A percentile compares a stretch with the other conserved stretches of the same genome.
phyloP scores from a whole-genome alignment of 2,329 filamentous ascomycete genomes.

The Fusarium pseudonygamai region DNA sequence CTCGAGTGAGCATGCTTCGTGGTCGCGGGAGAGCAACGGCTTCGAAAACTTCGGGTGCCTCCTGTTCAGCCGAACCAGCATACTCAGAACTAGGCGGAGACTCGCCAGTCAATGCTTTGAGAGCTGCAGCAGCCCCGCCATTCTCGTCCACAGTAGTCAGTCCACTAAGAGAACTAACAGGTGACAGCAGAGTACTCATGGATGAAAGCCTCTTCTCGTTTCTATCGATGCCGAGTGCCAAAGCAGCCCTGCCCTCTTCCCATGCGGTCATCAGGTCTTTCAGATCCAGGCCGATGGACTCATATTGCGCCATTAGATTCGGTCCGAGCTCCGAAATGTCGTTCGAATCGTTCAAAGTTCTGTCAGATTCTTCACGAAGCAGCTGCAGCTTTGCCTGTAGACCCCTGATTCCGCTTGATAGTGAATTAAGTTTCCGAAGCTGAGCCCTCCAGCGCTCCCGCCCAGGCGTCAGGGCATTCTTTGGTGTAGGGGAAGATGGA shows the following conservation, averaged over 20 bases:
- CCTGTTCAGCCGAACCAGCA: constrained; percentile 66
- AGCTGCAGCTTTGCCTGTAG: constrained; percentile 95
- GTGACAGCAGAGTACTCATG: constrained; percentile 67
- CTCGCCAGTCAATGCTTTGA: constrained; percentile 82
- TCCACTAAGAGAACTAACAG: constrained; percentile 72
- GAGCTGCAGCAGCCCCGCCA: constrained; percentile 64
- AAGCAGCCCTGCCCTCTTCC: constrained; percentile 85
- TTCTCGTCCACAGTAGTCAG: constrained; percentile 69
- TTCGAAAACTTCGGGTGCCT: constrained; percentile 87
- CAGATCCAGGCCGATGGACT: constrained; percentile 90
- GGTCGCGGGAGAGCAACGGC: constrained; percentile 80
- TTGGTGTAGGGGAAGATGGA: constrained; percentile 64
- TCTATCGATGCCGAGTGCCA: constrained; percentile 83
- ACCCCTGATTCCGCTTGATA: constrained; percentile 90
- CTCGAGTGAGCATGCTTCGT: constrained; percentile 77
- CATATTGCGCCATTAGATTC: constrained; percentile 87
- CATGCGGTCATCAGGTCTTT: constrained; percentile 83
- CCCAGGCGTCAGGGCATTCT: constrained; percentile 72
- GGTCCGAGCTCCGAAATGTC: constrained; percentile 80
- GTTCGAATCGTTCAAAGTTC: constrained; percentile 76
- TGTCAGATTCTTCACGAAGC: constrained; percentile 87
- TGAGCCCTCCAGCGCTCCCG: constrained; percentile 87
- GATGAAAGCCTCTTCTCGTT: constrained; percentile 77
- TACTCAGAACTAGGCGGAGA: constrained; percentile 61
- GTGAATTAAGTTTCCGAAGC: constrained; percentile 84